Percentiles rank a stretch among this genome's conserved stretches.
phyloP scores from a whole-genome alignment of 1,139 yeast species.

The Yamadazyma dendronema region DNA sequence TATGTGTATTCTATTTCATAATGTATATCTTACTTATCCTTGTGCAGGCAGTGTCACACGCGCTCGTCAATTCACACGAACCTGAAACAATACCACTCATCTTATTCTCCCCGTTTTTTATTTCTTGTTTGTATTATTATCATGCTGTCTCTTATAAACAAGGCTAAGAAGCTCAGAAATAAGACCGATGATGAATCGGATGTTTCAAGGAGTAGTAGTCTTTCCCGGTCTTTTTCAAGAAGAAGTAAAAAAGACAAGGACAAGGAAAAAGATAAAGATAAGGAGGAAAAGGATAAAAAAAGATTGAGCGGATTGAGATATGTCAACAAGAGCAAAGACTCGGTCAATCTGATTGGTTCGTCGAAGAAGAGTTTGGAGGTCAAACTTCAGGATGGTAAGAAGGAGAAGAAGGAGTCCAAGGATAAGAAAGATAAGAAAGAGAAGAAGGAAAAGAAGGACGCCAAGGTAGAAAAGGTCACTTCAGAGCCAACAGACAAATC shows the following conservation, averaged over 20 bases:
- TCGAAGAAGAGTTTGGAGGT: slow-evolving; percentile 5
- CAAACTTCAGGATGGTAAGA: slow-evolving; percentile 3
- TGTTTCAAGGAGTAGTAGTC: slow-evolving; percentile 10
- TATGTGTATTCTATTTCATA: neutral
- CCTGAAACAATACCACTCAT: neutral
- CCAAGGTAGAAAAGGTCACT: too few species aligned
- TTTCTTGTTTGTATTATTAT: slow-evolving; percentile 1
- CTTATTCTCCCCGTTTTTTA: neutral
- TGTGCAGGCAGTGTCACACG: neutral
- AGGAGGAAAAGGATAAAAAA: slow-evolving; percentile 16
- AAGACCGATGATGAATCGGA: slow-evolving; percentile 9
- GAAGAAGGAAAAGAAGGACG: too few species aligned
- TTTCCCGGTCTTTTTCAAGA: slow-evolving; percentile 10
- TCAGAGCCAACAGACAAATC: too few species aligned
- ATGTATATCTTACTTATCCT: neutral
- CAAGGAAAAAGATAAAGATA: slow-evolving; percentile 7
- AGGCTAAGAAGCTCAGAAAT: slow-evolving; percentile 5
- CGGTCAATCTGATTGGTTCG: slow-evolving; percentile 10
- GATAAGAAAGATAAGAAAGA: slow-evolving; percentile 1
- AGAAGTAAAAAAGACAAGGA: slow-evolving; percentile 6
- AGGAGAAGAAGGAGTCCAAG: slow-evolving; percentile 2
- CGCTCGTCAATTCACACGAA: slow-evolving; percentile 1
- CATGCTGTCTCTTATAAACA: slow-evolving; percentile 5
- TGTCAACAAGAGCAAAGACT: slow-evolving; percentile 13
- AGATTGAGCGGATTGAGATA: slow-evolving; percentile 16